phyloP scores from a whole-genome alignment of 2,329 filamentous ascomycete species.

The Sclerotiophoma versabilis region DNA sequence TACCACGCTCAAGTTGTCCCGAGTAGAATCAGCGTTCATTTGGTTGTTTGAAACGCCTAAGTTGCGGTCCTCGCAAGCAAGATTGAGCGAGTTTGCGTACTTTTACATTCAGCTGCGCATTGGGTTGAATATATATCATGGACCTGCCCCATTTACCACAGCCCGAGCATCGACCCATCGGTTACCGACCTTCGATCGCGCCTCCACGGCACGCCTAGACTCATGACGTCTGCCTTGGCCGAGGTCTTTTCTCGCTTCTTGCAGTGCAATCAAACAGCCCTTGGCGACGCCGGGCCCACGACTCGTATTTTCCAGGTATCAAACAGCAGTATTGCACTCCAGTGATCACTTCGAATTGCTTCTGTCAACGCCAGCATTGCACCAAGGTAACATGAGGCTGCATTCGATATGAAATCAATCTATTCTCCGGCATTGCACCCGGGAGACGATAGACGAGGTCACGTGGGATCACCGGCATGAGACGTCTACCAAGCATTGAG shows the following conservation, averaged over 20 bases:
- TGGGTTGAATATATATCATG: not conserved
- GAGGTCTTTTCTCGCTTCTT: too few relatives aligned
- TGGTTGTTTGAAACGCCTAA: not conserved
- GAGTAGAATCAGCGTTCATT: not conserved
- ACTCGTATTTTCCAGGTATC: conserved; percentile 10
- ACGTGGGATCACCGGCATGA: conserved; percentile 29
- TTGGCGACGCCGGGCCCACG: not conserved
- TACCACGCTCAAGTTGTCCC: not conserved
- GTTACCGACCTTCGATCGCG: not conserved
- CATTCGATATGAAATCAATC: conserved; percentile 20
- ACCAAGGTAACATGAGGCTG: not conserved
- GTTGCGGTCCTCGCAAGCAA: not conserved
- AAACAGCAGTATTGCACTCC: not conserved
- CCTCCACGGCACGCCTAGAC: not conserved
- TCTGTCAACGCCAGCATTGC: not conserved
- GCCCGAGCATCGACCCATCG: not conserved
- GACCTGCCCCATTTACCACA: not conserved
- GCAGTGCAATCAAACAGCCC: conserved; percentile 2
- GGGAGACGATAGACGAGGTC: conserved; percentile 21
- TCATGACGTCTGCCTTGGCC: not conserved
- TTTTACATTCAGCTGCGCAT: not conserved
- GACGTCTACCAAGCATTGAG: conserved; percentile 19
- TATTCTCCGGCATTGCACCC: conserved; percentile 25
- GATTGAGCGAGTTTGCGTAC: conserved; percentile 14
- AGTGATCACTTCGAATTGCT: not conserved